A percentile compares a stretch with the other conserved stretches of the same genome.
Conservation (phyloP, 2,329 filamentous ascomycete species). For the Fusarium pseudoanthophilum region DNA sequence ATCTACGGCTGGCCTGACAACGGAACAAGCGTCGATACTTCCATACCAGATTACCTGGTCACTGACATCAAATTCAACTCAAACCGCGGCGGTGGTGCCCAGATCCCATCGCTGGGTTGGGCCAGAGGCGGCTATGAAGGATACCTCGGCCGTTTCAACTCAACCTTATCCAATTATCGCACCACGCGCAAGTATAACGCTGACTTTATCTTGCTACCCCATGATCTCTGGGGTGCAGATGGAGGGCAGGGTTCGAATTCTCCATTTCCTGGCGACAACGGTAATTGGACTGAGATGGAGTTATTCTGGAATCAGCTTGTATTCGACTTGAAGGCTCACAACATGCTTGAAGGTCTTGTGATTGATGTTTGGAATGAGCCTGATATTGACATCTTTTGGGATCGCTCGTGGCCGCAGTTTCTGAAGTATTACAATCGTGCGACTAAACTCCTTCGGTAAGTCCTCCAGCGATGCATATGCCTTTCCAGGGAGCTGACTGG, state of each 20-base stretch:
- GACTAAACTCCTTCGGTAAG: not conserved
- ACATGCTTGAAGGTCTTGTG: not conserved
- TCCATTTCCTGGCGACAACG: not conserved
- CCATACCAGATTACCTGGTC: not conserved
- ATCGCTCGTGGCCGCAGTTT: not conserved
- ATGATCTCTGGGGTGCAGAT: not conserved
- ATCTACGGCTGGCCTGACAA: slow-evolving; percentile 2
- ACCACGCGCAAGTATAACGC: not conserved
- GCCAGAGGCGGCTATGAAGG: not conserved
- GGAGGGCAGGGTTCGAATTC: not conserved
- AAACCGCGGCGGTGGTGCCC: not conserved
- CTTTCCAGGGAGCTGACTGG: not conserved
- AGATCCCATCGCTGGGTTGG: not conserved
- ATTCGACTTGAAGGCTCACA: not conserved
- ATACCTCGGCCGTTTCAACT: not conserved
- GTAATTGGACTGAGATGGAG: not conserved
- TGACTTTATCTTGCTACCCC: not conserved
- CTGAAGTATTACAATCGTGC: not conserved
- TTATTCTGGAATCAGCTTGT: not conserved
- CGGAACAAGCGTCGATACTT: rapidly evolving
- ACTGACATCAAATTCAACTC: not conserved
- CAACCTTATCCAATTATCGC: not conserved
- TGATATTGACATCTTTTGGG: not conserved
- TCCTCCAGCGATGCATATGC: rapidly evolving
- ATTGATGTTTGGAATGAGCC: slow-evolving; percentile 6